phyloP scores from a whole-genome alignment of 2,329 filamentous ascomycete species.

The Claviceps spartinae region DNA sequence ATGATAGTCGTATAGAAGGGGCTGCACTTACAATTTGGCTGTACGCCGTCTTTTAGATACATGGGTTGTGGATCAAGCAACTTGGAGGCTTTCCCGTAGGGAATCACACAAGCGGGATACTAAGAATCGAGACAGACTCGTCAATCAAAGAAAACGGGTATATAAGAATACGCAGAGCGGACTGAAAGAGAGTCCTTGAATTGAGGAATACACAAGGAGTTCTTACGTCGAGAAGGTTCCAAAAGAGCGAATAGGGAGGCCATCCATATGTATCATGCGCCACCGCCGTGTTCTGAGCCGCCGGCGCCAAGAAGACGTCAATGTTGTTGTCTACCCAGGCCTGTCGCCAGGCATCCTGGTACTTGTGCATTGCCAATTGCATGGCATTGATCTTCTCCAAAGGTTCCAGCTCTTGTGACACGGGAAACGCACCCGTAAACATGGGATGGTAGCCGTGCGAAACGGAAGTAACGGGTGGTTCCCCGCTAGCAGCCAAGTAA shows the following conservation, averaged over 20 bases:
- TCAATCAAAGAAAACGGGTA: background rate
- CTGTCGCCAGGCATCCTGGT: conserved; percentile 27
- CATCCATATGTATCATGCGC: conserved; percentile 36
- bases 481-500: background rate
- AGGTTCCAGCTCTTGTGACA: conserved; percentile 7
- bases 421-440: background rate
- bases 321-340: conserved; percentile 27
- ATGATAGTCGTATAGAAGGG: no score
- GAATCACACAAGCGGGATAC: conserved; percentile 38
- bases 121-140: conserved; percentile 9
- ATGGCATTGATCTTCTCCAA: conserved; percentile 22
- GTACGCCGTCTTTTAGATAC: background rate
- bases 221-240: conserved; percentile 36
- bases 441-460: background rate
- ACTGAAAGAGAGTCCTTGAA: background rate
- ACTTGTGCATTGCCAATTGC: conserved; percentile 11
- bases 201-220: background rate
- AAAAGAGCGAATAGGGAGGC: conserved; percentile 32
- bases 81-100: conserved; percentile 23
- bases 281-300: conserved; percentile 35
- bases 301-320: conserved; percentile 36
- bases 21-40: background rate
- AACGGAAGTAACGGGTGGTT: conserved; percentile 1
- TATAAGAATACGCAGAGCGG: background rate
- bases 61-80: conserved; percentile 4